Conservation (phyloP, 768 basidiomycete species). For the Pleurotus eryngii region DNA sequence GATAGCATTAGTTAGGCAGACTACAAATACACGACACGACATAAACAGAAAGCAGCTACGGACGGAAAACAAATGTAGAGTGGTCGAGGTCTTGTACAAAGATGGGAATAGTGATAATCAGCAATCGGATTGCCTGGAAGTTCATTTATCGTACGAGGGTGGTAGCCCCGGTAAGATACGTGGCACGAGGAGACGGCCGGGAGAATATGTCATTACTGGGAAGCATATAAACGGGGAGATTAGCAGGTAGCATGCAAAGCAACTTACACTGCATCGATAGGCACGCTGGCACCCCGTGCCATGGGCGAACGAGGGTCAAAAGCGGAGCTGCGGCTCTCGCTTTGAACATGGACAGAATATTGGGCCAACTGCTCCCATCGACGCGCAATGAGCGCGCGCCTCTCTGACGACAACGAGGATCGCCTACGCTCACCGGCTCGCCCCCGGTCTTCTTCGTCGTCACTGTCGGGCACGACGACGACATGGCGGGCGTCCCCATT, state of each 20-base stretch:
- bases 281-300: not conserved
- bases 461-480: too few relatives aligned
- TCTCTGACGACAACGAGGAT: not conserved
- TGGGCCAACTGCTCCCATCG: not conserved
- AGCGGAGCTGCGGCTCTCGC: not conserved
- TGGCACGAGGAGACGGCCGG: constrained; percentile 3
- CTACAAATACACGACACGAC: not conserved
- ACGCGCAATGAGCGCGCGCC: not conserved
- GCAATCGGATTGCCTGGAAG: not conserved
- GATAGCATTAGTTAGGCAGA: not conserved
- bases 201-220: not conserved
- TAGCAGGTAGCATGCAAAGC: not conserved
- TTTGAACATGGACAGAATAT: not conserved
- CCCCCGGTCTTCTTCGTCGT: too few relatives aligned
- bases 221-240: constrained; percentile 2
- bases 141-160: constrained; percentile 2
- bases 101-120: constrained; percentile 1
- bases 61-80: not conserved
- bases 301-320: constrained; percentile 9
- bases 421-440: not conserved
- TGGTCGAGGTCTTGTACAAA: not conserved
- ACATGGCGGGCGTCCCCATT: too few relatives aligned
- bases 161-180: not conserved
- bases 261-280: constrained; percentile 1
- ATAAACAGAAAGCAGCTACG: not conserved